Conservation (phyloP, 1,284 basidiomycete genomes). For the Irpex sp. region DNA sequence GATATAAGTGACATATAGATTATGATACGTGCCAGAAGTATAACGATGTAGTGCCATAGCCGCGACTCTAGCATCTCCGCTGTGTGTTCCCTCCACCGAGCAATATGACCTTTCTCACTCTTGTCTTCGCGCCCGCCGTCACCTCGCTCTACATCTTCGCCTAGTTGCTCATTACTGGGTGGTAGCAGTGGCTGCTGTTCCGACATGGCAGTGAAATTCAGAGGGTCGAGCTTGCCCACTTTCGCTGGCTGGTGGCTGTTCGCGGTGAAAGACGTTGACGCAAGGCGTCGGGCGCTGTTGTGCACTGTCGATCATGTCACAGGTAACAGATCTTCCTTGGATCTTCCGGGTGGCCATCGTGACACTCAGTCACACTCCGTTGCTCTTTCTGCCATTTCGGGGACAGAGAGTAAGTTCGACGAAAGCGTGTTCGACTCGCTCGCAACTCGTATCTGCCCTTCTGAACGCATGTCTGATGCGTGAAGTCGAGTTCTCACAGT, state of each 20-base stretch:
- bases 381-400: constrained; percentile 1
- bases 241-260: neutral
- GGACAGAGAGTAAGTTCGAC: neutral
- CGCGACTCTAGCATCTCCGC: constrained; percentile 51
- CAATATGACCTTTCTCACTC: constrained; percentile 14
- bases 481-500: neutral
- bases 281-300: constrained; percentile 11
- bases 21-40: constrained; percentile 49
- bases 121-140: constrained; percentile 7
- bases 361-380: constrained; percentile 1
- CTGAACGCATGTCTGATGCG: neutral
- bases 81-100: constrained; percentile 34
- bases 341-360: neutral
- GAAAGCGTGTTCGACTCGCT: neutral
- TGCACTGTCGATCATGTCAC: constrained; percentile 3
- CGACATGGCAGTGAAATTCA: constrained; percentile 27
- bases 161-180: constrained; percentile 21
- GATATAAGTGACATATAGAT: constrained; percentile 8
- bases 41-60: constrained; percentile 53
- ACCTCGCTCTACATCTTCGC: constrained; percentile 18
- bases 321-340: neutral
- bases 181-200: constrained; percentile 56
- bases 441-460: neutral
- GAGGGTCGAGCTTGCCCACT: neutral
- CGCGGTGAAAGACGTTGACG: neutral